A percentile compares a stretch with the other conserved stretches of the same genome.
Evolutionary conservation across 1,284 basidiomycete species (phyloP).

Genomic region (Singerocomus rubriflavus): DNA sequence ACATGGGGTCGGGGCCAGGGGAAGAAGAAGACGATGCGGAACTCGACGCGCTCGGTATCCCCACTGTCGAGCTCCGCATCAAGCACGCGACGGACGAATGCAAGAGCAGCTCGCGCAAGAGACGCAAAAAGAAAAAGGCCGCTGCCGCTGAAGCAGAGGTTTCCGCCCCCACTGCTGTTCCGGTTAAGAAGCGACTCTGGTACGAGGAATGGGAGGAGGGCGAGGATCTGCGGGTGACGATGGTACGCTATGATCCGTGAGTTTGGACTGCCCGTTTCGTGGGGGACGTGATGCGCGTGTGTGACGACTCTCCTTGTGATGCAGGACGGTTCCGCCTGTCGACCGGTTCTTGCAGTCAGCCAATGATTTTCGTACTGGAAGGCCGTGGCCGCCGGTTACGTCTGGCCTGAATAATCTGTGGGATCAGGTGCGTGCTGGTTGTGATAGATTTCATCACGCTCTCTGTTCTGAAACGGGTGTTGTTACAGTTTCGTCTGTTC

Average conservation of each 20-base stretch:
- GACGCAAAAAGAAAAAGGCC: constrained; percentile 40
- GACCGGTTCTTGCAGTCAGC: constrained; percentile 58
- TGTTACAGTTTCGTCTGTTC: constrained; percentile 62
- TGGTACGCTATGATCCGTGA: constrained; percentile 42
- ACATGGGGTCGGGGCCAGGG: constrained; percentile 29
- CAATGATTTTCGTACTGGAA: constrained; percentile 51
- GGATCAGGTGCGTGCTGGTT: constrained; percentile 60
- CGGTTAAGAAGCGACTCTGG: constrained; percentile 44
- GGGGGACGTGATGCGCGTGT: no score
- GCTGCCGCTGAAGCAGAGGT: constrained; percentile 25
- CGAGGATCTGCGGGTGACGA: constrained; percentile 41
- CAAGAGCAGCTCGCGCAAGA: constrained; percentile 41
- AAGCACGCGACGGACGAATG: constrained; percentile 51
- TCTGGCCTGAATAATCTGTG: constrained; percentile 49
- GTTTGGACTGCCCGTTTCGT: no score
- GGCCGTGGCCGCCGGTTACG: constrained; percentile 48
- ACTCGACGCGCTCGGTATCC: constrained; percentile 60
- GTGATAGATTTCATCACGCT: no score
- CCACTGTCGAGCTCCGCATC: constrained; percentile 53
- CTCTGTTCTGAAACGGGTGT: no score
- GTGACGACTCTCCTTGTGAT: not conserved
- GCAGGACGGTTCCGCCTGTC: constrained; percentile 40
- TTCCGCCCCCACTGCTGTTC: no score
- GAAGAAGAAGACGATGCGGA: constrained; percentile 48
- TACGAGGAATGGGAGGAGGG: constrained; percentile 63